Conservation (phyloP, 177 flowering plant species). For the Vitis hybrid region DNA sequence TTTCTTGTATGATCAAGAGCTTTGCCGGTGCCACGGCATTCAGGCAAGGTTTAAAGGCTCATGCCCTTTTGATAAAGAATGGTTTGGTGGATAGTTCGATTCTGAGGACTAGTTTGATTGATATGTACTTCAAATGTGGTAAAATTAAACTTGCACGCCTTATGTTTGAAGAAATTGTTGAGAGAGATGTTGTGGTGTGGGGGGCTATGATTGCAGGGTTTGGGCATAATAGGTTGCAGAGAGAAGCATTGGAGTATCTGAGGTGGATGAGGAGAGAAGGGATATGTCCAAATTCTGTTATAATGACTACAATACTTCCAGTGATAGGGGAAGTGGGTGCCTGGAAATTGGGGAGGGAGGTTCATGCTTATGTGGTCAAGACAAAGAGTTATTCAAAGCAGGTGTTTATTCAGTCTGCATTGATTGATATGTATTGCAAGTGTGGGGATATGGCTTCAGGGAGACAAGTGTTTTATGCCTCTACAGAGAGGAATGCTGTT, state of each 20-base stretch:
- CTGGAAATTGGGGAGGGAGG: conserved; percentile 56
- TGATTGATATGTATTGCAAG: conserved; percentile 90
- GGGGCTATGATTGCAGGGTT: conserved; percentile 87
- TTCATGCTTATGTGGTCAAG: conserved; percentile 73
- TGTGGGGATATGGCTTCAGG: conserved; percentile 71
- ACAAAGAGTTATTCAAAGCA: conserved; percentile 46
- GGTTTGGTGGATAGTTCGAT: conserved; percentile 49
- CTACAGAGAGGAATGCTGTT: conserved; percentile 56
- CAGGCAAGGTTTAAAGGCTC: conserved; percentile 58
- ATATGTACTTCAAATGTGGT: conserved; percentile 85
- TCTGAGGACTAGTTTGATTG: conserved; percentile 69
- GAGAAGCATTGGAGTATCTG: conserved; percentile 57
- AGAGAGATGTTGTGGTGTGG: conserved; percentile 77
- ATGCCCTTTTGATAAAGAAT: conserved; percentile 71
- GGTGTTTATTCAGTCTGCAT: conserved; percentile 55
- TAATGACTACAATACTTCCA: conserved; percentile 66
- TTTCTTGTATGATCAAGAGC: conserved; percentile 74
- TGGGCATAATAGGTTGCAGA: conserved; percentile 60
- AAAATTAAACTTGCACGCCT: conserved; percentile 61
- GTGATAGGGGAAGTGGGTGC: conserved; percentile 65
- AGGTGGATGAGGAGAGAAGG: conserved; percentile 66
- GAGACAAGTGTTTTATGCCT: conserved; percentile 62
- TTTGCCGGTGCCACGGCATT: conserved; percentile 64
- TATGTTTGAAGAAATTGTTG: conserved; percentile 58
- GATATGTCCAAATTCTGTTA: conserved; percentile 61